A percentile compares a stretch with the other conserved stretches of the same genome.
Evolutionary conservation across 2,329 filamentous ascomycete species (phyloP).

Genomic region (Botryotinia globosa): DNA sequence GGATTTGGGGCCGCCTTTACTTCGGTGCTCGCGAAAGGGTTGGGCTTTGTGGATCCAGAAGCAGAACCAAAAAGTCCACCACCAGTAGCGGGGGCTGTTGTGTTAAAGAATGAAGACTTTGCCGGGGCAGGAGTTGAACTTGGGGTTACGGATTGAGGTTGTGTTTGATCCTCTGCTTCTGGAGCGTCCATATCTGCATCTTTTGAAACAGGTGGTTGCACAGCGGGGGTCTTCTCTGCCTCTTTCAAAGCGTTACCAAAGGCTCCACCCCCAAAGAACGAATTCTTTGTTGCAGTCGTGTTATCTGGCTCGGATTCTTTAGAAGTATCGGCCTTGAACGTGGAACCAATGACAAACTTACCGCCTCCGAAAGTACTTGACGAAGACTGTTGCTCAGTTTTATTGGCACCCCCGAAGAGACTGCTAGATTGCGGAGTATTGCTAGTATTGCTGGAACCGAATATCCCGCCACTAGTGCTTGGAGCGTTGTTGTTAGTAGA

Average conservation of each 20-base stretch:
- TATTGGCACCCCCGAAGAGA: conserved; percentile 42
- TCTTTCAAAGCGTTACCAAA: conserved; percentile 60
- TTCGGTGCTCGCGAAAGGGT: conserved; percentile 23
- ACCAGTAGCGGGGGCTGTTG: conserved; percentile 21
- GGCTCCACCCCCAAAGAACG: conserved; percentile 56
- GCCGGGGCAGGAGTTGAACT: conserved; percentile 31
- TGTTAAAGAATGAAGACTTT: conserved; percentile 28
- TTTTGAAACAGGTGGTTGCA: conserved; percentile 38
- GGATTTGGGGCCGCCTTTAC: conserved; percentile 6
- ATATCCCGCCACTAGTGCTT: conserved; percentile 38
- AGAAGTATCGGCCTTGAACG: conserved; percentile 46
- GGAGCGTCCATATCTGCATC: conserved; percentile 51
- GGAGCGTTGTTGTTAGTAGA: conserved; percentile 18
- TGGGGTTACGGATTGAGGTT: conserved; percentile 28
- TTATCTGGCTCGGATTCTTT: conserved; percentile 58
- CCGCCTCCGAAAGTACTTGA: conserved; percentile 23
- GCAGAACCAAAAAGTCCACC: conserved; percentile 27
- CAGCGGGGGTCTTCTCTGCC: conserved; percentile 39
- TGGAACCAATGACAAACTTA: conserved; percentile 36
- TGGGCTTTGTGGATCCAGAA: conserved; percentile 25
- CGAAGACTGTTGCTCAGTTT: conserved; percentile 35
- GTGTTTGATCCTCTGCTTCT: conserved; percentile 23
- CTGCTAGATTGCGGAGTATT: conserved; percentile 8
- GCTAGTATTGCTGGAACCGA: conserved; percentile 31
- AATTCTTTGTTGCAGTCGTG: conserved; percentile 43